Conservation (phyloP, 805 yeast genomes). For the Cyberlindnera galapagoensis region DNA sequence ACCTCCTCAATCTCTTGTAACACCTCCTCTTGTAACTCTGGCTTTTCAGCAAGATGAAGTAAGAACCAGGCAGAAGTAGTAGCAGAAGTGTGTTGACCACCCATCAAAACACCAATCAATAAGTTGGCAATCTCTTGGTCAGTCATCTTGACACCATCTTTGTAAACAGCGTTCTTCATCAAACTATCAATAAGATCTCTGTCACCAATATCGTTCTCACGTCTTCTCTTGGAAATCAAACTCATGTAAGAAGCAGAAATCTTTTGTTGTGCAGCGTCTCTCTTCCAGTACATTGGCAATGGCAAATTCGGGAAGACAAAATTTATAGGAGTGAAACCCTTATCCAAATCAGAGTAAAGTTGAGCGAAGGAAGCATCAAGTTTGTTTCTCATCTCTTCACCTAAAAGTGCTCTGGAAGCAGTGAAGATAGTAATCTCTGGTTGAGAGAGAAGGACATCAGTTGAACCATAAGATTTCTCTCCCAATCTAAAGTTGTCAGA, state of each 20-base stretch:
- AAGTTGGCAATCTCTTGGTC: conserved; percentile 92
- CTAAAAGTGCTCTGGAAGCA: conserved; percentile 86
- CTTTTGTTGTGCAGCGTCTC: conserved; percentile 83
- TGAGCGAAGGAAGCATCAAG: conserved; percentile 80
- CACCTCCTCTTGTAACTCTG: conserved; percentile 77
- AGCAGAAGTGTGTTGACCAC: conserved; percentile 98
- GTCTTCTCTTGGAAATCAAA: conserved; percentile 69
- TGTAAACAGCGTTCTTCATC: conserved; percentile 77
- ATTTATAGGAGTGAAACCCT: conserved; percentile 94
- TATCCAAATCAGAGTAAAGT: conserved; percentile 85
- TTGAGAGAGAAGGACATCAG: conserved; percentile 73
- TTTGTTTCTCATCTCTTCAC: conserved; percentile 82
- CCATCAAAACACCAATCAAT: conserved; percentile 94
- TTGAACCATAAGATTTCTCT: conserved; percentile 38
- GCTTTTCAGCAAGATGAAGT: conserved; percentile 83
- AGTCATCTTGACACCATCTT: conserved; percentile 91
- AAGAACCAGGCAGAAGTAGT: conserved; percentile 94
- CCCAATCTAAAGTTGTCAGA: conserved; percentile 43
- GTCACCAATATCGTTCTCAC: conserved; percentile 66
- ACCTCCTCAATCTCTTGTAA: conserved; percentile 67
- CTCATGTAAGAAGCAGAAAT: conserved; percentile 78
- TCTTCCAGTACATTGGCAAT: conserved; percentile 70
- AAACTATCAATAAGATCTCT: conserved; percentile 88
- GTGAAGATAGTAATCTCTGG: conserved; percentile 96
- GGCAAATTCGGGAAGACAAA: conserved; percentile 95